Evolutionary conservation across 768 basidiomycete species (phyloP), one percentile per base, ranked within the genome.

Genomic region (Serpula lacrymans): DNA sequence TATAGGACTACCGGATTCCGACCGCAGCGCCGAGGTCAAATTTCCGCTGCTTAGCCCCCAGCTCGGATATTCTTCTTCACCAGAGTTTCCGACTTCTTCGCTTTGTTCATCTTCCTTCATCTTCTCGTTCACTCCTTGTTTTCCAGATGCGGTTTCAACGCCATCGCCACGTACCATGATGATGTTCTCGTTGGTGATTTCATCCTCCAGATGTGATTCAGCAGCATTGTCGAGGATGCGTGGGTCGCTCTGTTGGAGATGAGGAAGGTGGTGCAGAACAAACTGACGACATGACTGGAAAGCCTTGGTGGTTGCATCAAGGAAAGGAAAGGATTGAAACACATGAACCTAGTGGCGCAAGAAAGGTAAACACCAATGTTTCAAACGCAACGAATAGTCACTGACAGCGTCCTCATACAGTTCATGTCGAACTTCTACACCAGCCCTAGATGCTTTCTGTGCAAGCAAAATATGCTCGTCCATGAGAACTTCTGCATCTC

Each of bases 401-500:
- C 84, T 53, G 53, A 94, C 91, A 37, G 84, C 86, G 63, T 99
- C 95, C 53, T 94, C 85, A 53, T 88, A 96, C 27, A 89, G 62
- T 58, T 97, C 93, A 51, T 94, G 88, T 46, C 76, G 77, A 22
- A 96, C 88, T 39, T 84, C 70, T 26, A 95, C 90, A 2, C 93
- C 94, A 0, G 87, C 81, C 20, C 88, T 59, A 4, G 82, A 78
- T 9, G 96, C 96, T 59, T 99, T 99, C 64, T 95, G 89, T 1
- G 94, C 92, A 20, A 98, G 61, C 7, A 99, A 73, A 12, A 85
- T 84, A 17, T 90, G 84, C 59, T 98, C 95, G 53, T 99, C 95
- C 20, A 92, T 72, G n/a, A 99, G 71, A 0, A 96, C 91, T 58
- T 99, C 95, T 1, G 90, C 85, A 47, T 97, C 95, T 13, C 95